A percentile compares a stretch with the other conserved stretches of the same genome.
Conservation (phyloP, 352 stramenopile species). For the Thalassiosira hispida region DNA sequence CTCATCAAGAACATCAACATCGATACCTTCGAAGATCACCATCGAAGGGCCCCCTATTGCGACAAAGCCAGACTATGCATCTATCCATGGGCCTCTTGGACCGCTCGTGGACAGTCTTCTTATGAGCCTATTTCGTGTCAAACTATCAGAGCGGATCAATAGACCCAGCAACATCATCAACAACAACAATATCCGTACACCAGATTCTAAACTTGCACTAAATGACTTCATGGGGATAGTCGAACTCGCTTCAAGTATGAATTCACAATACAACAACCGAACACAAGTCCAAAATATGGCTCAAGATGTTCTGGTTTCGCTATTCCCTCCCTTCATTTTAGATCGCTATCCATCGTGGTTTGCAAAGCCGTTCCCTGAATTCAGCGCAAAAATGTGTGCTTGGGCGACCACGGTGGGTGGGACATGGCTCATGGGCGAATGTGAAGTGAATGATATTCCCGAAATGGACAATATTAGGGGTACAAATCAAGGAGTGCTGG, state of each 20-base stretch:
- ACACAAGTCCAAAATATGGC: slow-evolving; percentile 62
- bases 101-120: slow-evolving; percentile 66
- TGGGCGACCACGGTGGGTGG: slow-evolving; percentile 72
- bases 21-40: slow-evolving; percentile 8
- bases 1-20: slow-evolving; percentile 1
- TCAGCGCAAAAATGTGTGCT: slow-evolving; percentile 82
- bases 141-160: slow-evolving; percentile 62
- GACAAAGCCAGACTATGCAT: slow-evolving; percentile 77
- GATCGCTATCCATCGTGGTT: slow-evolving; percentile 75
- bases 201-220: slow-evolving; percentile 50
- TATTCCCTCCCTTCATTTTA: slow-evolving; percentile 80
- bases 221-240: slow-evolving; percentile 75
- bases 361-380: slow-evolving; percentile 75
- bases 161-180: slow-evolving; percentile 19
- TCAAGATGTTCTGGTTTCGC: slow-evolving; percentile 63
- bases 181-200: slow-evolving; percentile 25
- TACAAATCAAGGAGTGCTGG: slow-evolving; percentile 72
- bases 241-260: slow-evolving; percentile 72
- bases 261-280: slow-evolving; percentile 62
- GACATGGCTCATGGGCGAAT: slow-evolving; percentile 86
- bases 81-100: slow-evolving; percentile 75
- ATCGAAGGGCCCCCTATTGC: slow-evolving; percentile 63
- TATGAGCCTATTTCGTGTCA: slow-evolving; percentile 69
- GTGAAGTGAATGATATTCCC: slow-evolving; percentile 77
- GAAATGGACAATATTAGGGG: slow-evolving; percentile 48